Evolutionary conservation across 2,329 filamentous ascomycete genomes (phyloP), one percentile per base, ranked within the genome.

Genomic region (Pseudogymnoascus sp.): DNA sequence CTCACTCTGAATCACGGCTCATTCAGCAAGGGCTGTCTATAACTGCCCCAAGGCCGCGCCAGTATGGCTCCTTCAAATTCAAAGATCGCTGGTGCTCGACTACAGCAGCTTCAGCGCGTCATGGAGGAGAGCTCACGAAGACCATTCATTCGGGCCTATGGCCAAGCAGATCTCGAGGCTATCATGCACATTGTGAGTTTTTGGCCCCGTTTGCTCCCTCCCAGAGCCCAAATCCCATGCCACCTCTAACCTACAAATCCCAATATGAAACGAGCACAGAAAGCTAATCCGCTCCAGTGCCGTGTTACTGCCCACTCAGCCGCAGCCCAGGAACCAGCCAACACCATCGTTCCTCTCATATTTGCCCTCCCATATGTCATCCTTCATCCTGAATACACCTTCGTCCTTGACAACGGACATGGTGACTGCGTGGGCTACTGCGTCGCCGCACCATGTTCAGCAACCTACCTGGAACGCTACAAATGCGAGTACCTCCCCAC

Each of bases 311-410:
- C 59, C 12, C 59, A 60, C 59, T 12, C 34, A 42, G 34, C 59
- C 7, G 59, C 59, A 25, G 36, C 38, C 36, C 18, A 40, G 3
- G 59, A 60, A 25, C 59, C 59, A 60, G 59, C 59, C 38, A 60
- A 60, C 59, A 25, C 59, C 18, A 25, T 60, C 59, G 59, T 60
- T 36, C 59, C 59, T 40, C 34, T 60, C 59, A 60, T 60, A 25
- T 60, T 60, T 42, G 59, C 36, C 18, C 59, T 60, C 14, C 59
- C 59, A 60, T 60, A 60, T 31, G 36, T 40, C 36, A 40, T 40
- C 14, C 59, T 60, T 25, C 23, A 60, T 42, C 59, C 59, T 5
- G 59, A 60, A 18, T 60, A 60, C 12, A 25, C 36, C 10, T 60
- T 60, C 25, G 3, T 60, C 38, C 36, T 60, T 7, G 59, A 60